Percentiles rank a stretch among this genome's conserved stretches.
These are phyloP conservation scores for Letharia lupina DNA, from an alignment of 495 filamentous ascomycete species.

Conservation along the genomic window DNA sequence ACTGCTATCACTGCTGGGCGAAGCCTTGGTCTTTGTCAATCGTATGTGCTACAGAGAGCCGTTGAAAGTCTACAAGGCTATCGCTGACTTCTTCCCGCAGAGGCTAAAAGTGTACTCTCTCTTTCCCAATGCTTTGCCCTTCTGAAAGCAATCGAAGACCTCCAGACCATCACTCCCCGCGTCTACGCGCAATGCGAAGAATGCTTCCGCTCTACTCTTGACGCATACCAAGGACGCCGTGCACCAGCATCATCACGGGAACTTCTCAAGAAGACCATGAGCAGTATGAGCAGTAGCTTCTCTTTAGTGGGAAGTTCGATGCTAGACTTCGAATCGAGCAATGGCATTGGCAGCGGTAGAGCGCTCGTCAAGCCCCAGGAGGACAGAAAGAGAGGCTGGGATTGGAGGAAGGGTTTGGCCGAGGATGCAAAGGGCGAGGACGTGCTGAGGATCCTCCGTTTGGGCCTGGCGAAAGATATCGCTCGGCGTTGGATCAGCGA, in stretches of 20 bases:
- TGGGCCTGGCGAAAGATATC: slow-evolving; percentile 64
- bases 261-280: slow-evolving; percentile 59
- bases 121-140: slow-evolving; percentile 64
- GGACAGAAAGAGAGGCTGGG: slow-evolving; percentile 60
- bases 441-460: slow-evolving; percentile 60
- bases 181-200: slow-evolving; percentile 62
- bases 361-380: slow-evolving; percentile 16
- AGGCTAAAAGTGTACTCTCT: slow-evolving; percentile 42
- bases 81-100: slow-evolving; percentile 21
- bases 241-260: slow-evolving; percentile 49
- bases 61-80: background rate
- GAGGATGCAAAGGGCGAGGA: slow-evolving; percentile 53
- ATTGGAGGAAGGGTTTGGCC: slow-evolving; percentile 64
- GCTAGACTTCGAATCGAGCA: slow-evolving; percentile 49
- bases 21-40: slow-evolving; percentile 66
- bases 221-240: slow-evolving; percentile 42
- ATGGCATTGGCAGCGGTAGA: slow-evolving; percentile 44
- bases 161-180: slow-evolving; percentile 63
- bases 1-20: slow-evolving; percentile 72
- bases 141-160: slow-evolving; percentile 72
- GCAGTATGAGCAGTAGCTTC: slow-evolving; percentile 51
- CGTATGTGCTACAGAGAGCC: slow-evolving; percentile 35
- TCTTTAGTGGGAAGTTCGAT: slow-evolving; percentile 67
- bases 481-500: slow-evolving; percentile 49
- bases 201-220: slow-evolving; percentile 51